A percentile compares a stretch with the other conserved stretches of the same genome.
Evolutionary conservation across 148 eudicot genomes (phyloP).

Genomic region (Nepenthes mirabilis): DNA sequence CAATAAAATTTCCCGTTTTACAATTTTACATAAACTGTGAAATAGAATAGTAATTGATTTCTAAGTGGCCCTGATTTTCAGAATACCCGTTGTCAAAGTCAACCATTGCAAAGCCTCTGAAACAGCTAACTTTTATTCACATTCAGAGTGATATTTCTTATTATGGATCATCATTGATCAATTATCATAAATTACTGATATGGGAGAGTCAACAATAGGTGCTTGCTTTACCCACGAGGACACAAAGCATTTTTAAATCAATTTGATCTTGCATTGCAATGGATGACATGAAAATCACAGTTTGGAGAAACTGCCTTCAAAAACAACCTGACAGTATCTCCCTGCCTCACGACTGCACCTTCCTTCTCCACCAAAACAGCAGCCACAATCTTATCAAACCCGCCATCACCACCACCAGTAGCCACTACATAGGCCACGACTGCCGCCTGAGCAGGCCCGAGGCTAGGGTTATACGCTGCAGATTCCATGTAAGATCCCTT

Average conservation of each 20-base stretch:
- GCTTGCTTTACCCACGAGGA: background rate
- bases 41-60: too few relatives aligned
- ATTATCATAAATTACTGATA: too few relatives aligned
- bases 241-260: background rate
- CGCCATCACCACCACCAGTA: slow-evolving; percentile 32
- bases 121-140: too few relatives aligned
- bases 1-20: too few relatives aligned
- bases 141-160: too few relatives aligned
- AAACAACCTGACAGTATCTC: slow-evolving; percentile 56
- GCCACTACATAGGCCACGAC: slow-evolving; percentile 46
- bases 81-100: too few relatives aligned
- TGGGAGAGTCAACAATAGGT: background rate
- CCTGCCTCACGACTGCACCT: slow-evolving; percentile 50
- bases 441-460: slow-evolving; percentile 84
- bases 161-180: too few relatives aligned
- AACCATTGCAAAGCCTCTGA: too few relatives aligned
- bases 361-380: slow-evolving; percentile 74
- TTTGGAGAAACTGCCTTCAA: slow-evolving; percentile 42
- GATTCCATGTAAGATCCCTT: slow-evolving; percentile 76
- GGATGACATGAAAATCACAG: slow-evolving; percentile 46
- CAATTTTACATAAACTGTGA: too few relatives aligned
- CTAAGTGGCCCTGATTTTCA: too few relatives aligned
- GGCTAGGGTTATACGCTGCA: slow-evolving; percentile 86
- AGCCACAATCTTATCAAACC: slow-evolving; percentile 38
- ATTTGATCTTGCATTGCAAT: slow-evolving; percentile 18